These are phyloP conservation scores for Agrocybe pediades DNA, from an alignment of 768 basidiomycete genomes.

Conservation along the genomic window DNA sequence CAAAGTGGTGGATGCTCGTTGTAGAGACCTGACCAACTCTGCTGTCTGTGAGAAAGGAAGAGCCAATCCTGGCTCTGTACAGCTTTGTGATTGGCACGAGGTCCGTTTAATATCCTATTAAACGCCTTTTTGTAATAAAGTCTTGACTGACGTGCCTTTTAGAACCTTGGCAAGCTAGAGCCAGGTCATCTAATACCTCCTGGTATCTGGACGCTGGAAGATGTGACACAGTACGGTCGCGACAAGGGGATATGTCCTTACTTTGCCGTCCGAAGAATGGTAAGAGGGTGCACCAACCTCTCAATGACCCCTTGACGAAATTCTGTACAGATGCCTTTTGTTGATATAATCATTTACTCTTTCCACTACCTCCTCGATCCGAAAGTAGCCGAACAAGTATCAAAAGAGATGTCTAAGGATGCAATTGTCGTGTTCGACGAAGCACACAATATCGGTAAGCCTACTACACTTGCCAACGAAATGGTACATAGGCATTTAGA, in stretches of 20 bases:
- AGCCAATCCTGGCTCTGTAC: slow-evolving; percentile 85
- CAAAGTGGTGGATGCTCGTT: slow-evolving; percentile 94
- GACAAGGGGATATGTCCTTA: slow-evolving; percentile 91
- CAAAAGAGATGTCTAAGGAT: slow-evolving; percentile 96
- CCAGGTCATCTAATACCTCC: slow-evolving; percentile 79
- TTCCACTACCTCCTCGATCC: slow-evolving; percentile 99
- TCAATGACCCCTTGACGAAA: neutral
- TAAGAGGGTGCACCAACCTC: slow-evolving; percentile 28
- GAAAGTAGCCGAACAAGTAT: slow-evolving; percentile 98
- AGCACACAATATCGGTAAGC: slow-evolving; percentile 95
- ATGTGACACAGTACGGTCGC: slow-evolving; percentile 85
- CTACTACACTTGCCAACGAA: neutral
- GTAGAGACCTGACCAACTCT: slow-evolving; percentile 91
- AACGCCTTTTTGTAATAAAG: neutral
- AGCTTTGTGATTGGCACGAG: slow-evolving; percentile 95
- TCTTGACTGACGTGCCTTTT: slow-evolving; percentile 7
- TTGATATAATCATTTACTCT: slow-evolving; percentile 96
- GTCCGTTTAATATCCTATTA: slow-evolving; percentile 41
- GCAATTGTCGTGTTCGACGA: slow-evolving; percentile 99
- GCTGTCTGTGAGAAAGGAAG: slow-evolving; percentile 82
- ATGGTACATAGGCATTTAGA: neutral
- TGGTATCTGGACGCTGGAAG: slow-evolving; percentile 94
- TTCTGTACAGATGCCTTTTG: slow-evolving; percentile 83
- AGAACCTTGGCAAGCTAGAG: slow-evolving; percentile 86
- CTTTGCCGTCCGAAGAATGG: slow-evolving; percentile 96